phyloP scores from a whole-genome alignment of 345 rosid species.

The Draba incana region DNA sequence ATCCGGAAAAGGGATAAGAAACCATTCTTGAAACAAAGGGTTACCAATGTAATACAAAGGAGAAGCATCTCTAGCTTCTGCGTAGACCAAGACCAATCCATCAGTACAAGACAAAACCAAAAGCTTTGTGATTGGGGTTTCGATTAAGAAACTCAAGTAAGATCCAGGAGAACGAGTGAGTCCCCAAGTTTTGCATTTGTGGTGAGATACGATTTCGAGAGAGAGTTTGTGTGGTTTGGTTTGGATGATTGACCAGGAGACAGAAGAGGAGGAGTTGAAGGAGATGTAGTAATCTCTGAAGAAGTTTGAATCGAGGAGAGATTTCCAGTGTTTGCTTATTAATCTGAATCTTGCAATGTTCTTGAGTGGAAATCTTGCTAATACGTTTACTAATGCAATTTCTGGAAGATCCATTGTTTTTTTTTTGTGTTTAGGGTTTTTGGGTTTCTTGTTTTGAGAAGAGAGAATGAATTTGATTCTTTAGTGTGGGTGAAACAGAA shows the following conservation, averaged over 20 bases:
- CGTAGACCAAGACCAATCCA: slow-evolving; percentile 16
- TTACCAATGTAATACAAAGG: slow-evolving; percentile 27
- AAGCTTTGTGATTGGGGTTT: neutral
- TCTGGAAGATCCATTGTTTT: slow-evolving; percentile 31
- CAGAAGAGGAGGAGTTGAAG: slow-evolving; percentile 6
- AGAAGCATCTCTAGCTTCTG: neutral
- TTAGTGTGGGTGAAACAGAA: too few relatives aligned
- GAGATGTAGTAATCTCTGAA: slow-evolving; percentile 24
- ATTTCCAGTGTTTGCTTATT: slow-evolving; percentile 21
- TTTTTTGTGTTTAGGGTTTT: neutral
- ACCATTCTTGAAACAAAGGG: slow-evolving; percentile 26
- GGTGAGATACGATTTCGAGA: slow-evolving; percentile 19
- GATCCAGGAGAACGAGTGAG: slow-evolving; percentile 16
- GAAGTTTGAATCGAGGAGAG: slow-evolving; percentile 19
- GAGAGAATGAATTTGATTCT: too few relatives aligned
- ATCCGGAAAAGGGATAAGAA: slow-evolving; percentile 19
- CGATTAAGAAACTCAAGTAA: slow-evolving; percentile 5
- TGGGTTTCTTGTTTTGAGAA: too few relatives aligned
- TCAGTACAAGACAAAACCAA: slow-evolving; percentile 18
- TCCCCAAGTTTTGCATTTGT: slow-evolving; percentile 21
- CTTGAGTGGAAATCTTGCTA: slow-evolving; percentile 15
- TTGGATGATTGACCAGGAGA: slow-evolving; percentile 32
- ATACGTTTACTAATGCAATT: neutral
- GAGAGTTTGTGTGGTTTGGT: slow-evolving; percentile 19
- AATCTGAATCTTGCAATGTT: slow-evolving; percentile 23